Base-by-base conservation (phyloP, 345 rosid species). In the Physaria fendleri region DNA sequence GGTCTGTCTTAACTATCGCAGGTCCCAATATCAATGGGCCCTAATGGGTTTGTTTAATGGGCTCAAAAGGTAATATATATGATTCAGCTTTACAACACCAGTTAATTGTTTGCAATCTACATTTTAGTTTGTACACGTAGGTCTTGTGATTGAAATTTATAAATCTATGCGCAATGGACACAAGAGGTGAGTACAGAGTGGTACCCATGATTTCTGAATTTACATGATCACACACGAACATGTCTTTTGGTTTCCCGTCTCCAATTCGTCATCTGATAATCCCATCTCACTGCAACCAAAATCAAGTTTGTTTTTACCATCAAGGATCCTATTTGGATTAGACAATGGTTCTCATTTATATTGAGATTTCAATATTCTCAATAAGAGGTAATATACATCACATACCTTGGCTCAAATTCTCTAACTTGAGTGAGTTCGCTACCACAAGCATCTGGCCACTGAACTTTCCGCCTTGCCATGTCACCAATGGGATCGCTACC, bases 361-460 rank as follows among this genome's bases (percentile, higher is more conserved):
- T 46, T 14, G 40, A 4, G 28, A 9, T 49, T 48, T 62, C 35
- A 5, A 30, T 22, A 9, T 17, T 15, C 12, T 57, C 38, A 41
- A 58, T 0, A 8, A 43, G 39, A 42, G 38, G 62, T 18, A 41
- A 58, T 14, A 58, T 14, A 34, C 38, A 35, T 37, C 43, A 64
- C 69, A 48, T 81, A 92, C 97, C 99, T 93, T 52, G 99, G 95
- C 66, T 89, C 97, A 77, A 89, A 93, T 76, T 89, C 99, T 75
- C 83, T 76, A 71, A 89, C 78, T 76, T 93, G 92, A 46, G 64
- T 83, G 64, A 93, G 95, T 69, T 87, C 97, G 53, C 76, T 83
- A 39, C 99, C 97, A 76, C 87, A 79, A 62, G 79, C 79, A 83
- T 93, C 97, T 5, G 85, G 82, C 99, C 99, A 93, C 76, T 85